Evolutionary conservation across 352 stramenopile genomes (phyloP), one percentile per base, ranked within the genome.

Genomic region (Saprolegnia diclina): DNA sequence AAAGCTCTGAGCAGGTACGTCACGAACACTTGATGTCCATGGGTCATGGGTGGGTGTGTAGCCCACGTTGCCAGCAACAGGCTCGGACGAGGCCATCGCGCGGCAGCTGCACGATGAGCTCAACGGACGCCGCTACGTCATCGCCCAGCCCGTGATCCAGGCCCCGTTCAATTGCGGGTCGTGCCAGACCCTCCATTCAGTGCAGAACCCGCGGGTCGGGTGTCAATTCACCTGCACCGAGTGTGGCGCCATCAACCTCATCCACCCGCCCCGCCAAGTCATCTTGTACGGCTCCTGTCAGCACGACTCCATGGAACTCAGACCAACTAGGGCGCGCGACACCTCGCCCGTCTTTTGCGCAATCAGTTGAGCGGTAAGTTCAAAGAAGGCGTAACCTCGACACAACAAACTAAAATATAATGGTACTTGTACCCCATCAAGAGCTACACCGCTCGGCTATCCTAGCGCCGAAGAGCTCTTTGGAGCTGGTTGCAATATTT

Each of bases 101-200:
- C 29, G 55, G 16, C 24, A 37, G n/a, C 40, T 63, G 35, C 5
- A 50, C 35, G 24, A 63, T 1, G 29, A 63, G 35, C 55, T 63
- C 32, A 63, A 63, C 32, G 5, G 18, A 3, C 55, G 24, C 16
- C 11, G 32, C 9, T 29, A 46, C 10, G 55, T 63, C 29, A n/a
- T 63, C 1, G 55, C 55, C 11, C 55, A 63, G 55, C 55, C 55
- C 6, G 55, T 63, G 11, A 2, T 63, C 5, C 29, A 63, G 16
- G 35, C 21, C 2, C 55, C 55, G 19, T 63, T 63, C 55, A 63
- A 63, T 32, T 63, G 55, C 55, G 55, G 55, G 18, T 45, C 55
- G 18, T 63, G 55, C 55, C 24, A 37, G 24, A 63, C 55, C 11
- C 35, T 40, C 2, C 55, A 63, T 16, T 9, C 22, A 0, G 55